Conservation (phyloP, 345 rosid genomes). For the Theobroma cacao region DNA sequence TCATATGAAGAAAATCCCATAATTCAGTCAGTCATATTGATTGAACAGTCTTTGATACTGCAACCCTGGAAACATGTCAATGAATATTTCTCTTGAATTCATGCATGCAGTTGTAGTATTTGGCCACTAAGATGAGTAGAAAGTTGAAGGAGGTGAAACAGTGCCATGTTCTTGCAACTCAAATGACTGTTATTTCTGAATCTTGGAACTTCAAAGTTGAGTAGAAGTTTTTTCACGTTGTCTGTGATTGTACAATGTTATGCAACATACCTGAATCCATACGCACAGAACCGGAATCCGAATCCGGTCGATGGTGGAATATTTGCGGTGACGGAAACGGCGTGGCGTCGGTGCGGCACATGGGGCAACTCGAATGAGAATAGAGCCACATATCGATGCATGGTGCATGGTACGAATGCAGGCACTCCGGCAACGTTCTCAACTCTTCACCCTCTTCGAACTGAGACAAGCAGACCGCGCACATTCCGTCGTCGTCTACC, state of each 20-base stretch:
- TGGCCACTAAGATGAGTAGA: too few species aligned
- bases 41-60: too few species aligned
- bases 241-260: background rate
- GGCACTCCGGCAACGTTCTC: constrained; percentile 39
- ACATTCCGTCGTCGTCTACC: constrained; percentile 25
- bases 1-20: too few species aligned
- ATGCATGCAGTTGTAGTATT: too few species aligned
- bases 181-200: too few species aligned
- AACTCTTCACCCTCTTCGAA: constrained; percentile 45
- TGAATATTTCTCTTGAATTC: too few species aligned
- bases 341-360: constrained; percentile 44
- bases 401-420: constrained; percentile 37
- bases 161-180: too few species aligned
- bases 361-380: constrained; percentile 38
- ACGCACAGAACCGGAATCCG: background rate
- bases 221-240: too few species aligned
- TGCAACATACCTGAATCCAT: background rate
- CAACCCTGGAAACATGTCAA: too few species aligned
- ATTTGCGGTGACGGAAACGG: constrained; percentile 18
- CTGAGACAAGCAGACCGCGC: constrained; percentile 38
- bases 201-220: too few species aligned
- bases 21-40: too few species aligned
- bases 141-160: too few species aligned
- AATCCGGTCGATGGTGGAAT: background rate
- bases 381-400: constrained; percentile 49